A percentile compares a stretch with the other conserved stretches of the same genome.
phyloP scores from a whole-genome alignment of 2,329 filamentous ascomycete genomes.

The Diaporthe helianthi region DNA sequence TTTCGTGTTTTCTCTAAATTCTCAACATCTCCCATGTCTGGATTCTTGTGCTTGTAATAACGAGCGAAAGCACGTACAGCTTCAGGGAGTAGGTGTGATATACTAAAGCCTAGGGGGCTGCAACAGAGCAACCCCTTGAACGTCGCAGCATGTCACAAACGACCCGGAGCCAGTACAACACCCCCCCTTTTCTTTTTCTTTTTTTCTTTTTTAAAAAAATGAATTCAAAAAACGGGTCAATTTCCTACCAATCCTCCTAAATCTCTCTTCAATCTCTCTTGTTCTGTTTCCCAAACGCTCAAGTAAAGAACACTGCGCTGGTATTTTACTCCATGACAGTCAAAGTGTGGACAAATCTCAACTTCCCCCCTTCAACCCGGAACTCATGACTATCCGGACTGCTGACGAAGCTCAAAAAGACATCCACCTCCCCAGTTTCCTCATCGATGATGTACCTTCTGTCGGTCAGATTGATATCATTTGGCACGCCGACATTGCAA shows the following conservation, averaged over 20 bases:
- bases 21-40: neutral
- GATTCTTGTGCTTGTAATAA: neutral
- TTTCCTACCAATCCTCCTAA: neutral
- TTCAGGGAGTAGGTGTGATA: neutral
- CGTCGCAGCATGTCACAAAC: neutral
- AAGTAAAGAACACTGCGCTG: too few species aligned
- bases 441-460: conserved; percentile 41
- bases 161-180: neutral
- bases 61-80: too few species aligned
- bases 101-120: too few species aligned
- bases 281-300: neutral
- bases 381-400: conserved; percentile 38
- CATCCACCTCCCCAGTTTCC: conserved; percentile 36
- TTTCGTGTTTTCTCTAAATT: too few species aligned
- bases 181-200: too few species aligned
- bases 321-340: conserved; percentile 36
- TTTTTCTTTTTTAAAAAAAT: too few species aligned
- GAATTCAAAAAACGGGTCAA: neutral
- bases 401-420: conserved; percentile 38
- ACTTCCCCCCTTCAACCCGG: conserved; percentile 36
- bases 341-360: conserved; percentile 39
- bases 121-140: neutral
- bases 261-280: neutral
- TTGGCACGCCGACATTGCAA: conserved; percentile 47
- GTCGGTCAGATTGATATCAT: conserved; percentile 38